These are phyloP conservation scores for Penicillium sp. DNA, from an alignment of 2,329 filamentous ascomycete species.

Conservation along the genomic window DNA sequence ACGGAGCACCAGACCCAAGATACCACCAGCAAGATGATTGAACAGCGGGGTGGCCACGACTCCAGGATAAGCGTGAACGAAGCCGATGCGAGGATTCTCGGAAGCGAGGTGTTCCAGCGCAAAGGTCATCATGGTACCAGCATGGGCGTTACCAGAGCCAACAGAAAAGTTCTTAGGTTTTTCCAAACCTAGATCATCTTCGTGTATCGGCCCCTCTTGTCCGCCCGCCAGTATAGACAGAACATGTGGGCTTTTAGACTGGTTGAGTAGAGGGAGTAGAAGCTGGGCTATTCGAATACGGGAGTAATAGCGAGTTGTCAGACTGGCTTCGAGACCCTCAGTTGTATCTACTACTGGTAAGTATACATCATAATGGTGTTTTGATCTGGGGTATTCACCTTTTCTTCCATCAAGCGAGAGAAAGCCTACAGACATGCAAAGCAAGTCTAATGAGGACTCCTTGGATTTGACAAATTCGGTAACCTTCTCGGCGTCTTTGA, in stretches of 20 bases:
- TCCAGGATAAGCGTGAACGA: conserved; percentile 52
- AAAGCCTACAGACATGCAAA: conserved; percentile 36
- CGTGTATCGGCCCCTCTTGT: not conserved
- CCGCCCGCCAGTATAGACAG: not conserved
- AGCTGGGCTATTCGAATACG: conserved; percentile 47
- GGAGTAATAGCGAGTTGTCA: conserved; percentile 51
- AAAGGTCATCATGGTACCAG: conserved; percentile 52
- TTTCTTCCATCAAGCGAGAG: not conserved
- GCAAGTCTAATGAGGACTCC: conserved; percentile 38
- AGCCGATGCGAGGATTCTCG: conserved; percentile 49
- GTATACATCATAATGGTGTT: conserved; percentile 9
- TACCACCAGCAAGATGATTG: conserved; percentile 36
- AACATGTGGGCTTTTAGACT: not conserved
- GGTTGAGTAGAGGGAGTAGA: conserved; percentile 37
- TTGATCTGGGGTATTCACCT: not conserved
- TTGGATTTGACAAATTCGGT: conserved; percentile 49
- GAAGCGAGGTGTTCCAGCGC: conserved; percentile 50
- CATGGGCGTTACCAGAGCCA: conserved; percentile 30
- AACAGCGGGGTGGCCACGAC: conserved; percentile 38
- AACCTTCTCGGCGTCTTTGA: conserved; percentile 53
- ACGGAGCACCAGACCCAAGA: conserved; percentile 4
- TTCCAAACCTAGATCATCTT: too few relatives aligned
- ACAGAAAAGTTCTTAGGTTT: not conserved
- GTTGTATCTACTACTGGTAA: conserved; percentile 41
- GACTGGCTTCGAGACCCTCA: conserved; percentile 49